Evolutionary conservation across 2,329 filamentous ascomycete genomes (phyloP), one percentile per base, ranked within the genome.

Genomic region (Ceratocystis diversiconidia): DNA sequence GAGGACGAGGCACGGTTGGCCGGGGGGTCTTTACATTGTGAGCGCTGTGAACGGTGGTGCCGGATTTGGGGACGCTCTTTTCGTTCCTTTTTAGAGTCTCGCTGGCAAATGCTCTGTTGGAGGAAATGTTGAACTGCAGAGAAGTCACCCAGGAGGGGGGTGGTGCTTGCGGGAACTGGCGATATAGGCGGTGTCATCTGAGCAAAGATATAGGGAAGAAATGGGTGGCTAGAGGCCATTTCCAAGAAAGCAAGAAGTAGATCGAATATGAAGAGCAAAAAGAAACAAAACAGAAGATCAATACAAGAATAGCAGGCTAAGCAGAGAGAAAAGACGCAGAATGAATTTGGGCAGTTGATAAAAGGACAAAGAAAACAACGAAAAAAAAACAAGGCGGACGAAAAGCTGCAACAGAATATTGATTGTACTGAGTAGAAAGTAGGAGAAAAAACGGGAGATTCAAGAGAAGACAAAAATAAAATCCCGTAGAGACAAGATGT

Each of bases 131-230:
- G 55, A 59, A 59, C 65, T 6, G 22, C 36, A 46, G 62, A 65
- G 46, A 67, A 67, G 50, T 67, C 66, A n/a, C 59, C 66, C 28
- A 65, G 57, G 10, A 41, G 59, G 1, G 66, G 62, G 28, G 44
- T n/a, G 55, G 55, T 57, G 57, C 41, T 65, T 19, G 62, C 55
- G 15, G 66, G 66, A 59, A 50, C 60, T 43, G 66, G 66, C 19
- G 66, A 62, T 48, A 67, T 59, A 43, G 66, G 66, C 43, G 66
- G 66, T 30, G 66, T 67, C 66, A 67, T 67, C 44, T 67, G 66
- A 65, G 63, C 59, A 48, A 65, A 41, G 28, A 55, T 63, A 62
- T 60, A 67, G 55, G 60, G 62, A 52, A 63, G 48, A 32, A 59
- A n/a, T 22, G 55, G 22, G 28, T 59, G 55, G 55, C 55, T 30